Base-by-base conservation (phyloP, 176 grass and related monocot genomes). In the Musa troglodytarum region DNA sequence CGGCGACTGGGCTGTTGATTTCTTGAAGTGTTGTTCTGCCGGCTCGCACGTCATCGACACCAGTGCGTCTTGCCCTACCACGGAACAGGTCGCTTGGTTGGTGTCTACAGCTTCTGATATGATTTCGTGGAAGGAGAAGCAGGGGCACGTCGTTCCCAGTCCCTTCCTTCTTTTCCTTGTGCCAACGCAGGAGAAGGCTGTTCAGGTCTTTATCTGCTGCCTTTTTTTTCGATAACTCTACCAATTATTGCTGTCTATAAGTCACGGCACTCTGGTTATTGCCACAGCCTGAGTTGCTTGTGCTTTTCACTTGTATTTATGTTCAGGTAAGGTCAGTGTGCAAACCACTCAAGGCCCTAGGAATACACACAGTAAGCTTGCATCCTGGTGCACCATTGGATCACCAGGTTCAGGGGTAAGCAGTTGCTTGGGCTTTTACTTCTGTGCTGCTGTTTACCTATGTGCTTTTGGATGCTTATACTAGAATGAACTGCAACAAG, bases 291-390 rank as follows among this genome's bases (percentile, higher is more conserved):
- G 16, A n/a, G 21, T 61, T 61, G 57, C 6, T 17, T 61, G 16
- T 8, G 16, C 57, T 5, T 64, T 43, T 68, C 9, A 22, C 11
- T 68, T 34, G 65, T 29, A 15, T 43, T 68, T 20, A 21, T 70
- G 51, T 70, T 21, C 72, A 89, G 92, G 86, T 87, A 53, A 84
- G 88, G 63, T 86, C 90, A 1, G 72, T 94, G 64, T 99, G 86
- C 81, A 99, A 91, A 59, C 84, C 86, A 5, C 74, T 99, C 9
- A 94, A 92, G 67, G 1, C 81, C 49, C 82, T 99, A 72, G 90
- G 95, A 49, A 86, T 94, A 71, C 95, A 94, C 83, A 85, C 95
- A 11, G 90, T 99, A 50, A 94, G 86, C 85, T 89, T 99, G 76
- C 95, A 94, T 68, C 78, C 86, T 8, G 78, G 82, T 0, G 83